Evolutionary conservation across 2,329 filamentous ascomycete species (phyloP).

Genomic region (Diplodia corticola): DNA sequence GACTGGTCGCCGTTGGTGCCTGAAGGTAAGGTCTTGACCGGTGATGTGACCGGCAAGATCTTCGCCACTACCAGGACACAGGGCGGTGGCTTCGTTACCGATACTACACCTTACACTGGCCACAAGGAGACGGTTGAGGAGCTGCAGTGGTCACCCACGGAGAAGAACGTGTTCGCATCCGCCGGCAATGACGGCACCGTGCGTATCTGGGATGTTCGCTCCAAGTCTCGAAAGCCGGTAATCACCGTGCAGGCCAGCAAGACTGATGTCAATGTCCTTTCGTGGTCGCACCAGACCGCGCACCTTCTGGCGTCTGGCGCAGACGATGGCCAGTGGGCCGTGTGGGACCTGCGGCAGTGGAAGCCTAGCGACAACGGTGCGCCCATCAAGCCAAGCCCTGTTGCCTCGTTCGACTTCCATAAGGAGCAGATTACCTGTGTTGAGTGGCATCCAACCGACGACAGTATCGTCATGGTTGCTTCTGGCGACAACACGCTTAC

Average conservation of each 20-base stretch:
- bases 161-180: constrained; percentile 91
- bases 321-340: constrained; percentile 90
- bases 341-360: constrained; percentile 97
- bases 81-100: constrained; percentile 85
- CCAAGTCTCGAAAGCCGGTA: constrained; percentile 84
- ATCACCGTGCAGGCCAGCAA: constrained; percentile 81
- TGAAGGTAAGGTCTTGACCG: constrained; percentile 82
- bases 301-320: constrained; percentile 90
- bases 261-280: constrained; percentile 93
- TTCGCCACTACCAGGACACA: constrained; percentile 84
- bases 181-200: constrained; percentile 92
- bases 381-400: constrained; percentile 65
- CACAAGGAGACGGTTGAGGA: constrained; percentile 89
- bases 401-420: constrained; percentile 95
- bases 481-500: constrained; percentile 93
- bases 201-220: constrained; percentile 92
- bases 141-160: constrained; percentile 92
- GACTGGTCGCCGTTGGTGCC: constrained; percentile 89
- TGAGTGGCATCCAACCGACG: constrained; percentile 96
- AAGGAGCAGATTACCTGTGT: constrained; percentile 94
- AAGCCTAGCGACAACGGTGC: constrained; percentile 62
- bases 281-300: constrained; percentile 85
- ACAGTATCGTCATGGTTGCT: constrained; percentile 90
- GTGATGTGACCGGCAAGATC: constrained; percentile 87
- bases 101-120: constrained; percentile 78